phyloP scores from a whole-genome alignment of 1,139 yeast genomes.

The Sugiyamaella grinbergsii region DNA sequence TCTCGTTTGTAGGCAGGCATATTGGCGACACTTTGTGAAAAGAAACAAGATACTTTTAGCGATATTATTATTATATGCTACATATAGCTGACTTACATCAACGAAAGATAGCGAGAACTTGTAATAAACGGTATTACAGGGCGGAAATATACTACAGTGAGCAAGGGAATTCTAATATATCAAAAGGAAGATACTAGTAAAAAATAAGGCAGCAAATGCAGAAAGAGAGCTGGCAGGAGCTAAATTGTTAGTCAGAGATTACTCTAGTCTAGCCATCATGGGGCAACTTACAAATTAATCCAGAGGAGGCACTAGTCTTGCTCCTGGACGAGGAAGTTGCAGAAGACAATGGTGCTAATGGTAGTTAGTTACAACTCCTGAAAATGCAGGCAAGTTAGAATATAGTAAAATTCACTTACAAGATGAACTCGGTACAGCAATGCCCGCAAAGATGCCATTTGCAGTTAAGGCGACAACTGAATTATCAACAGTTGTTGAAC shows the following conservation, averaged over 20 bases:
- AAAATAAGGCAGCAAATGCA: background rate
- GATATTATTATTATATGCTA: too few relatives aligned
- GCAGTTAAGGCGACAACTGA: conserved; percentile 3
- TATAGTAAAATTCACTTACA: conserved; percentile 8
- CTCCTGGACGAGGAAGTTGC: background rate
- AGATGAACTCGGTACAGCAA: background rate
- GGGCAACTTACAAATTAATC: background rate
- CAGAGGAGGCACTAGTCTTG: background rate
- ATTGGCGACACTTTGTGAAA: too few relatives aligned
- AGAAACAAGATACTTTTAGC: too few relatives aligned
- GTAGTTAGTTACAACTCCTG: too few relatives aligned
- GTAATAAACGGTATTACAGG: too few relatives aligned
- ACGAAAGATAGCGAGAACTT: too few relatives aligned
- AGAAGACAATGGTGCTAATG: background rate
- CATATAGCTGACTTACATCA: too few relatives aligned
- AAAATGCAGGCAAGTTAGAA: too few relatives aligned
- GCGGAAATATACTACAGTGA: too few relatives aligned
- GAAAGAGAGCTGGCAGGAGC: background rate
- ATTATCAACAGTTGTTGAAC: conserved; percentile 17
- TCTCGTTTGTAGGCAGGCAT: too few relatives aligned
- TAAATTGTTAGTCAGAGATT: background rate
- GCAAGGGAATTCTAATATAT: background rate
- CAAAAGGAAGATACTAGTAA: background rate
- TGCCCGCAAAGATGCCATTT: background rate
- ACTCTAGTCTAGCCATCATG: background rate